Conservation (phyloP, 169 alveolate species). For the Plasmodium gallinaceum region DNA sequence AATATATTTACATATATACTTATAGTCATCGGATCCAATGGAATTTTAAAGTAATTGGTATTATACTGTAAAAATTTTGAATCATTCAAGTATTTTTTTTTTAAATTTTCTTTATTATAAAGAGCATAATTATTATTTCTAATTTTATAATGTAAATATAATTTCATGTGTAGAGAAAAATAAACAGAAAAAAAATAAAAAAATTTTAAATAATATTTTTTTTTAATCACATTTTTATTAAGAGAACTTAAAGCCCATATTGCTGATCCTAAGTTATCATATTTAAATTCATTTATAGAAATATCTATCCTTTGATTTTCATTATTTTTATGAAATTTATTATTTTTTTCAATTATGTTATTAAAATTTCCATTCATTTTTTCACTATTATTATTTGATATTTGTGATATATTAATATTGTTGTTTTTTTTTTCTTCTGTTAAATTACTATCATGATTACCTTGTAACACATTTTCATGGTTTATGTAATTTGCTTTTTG, state of each 20-base stretch:
- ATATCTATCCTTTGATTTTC: neutral
- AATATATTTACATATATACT: slow-evolving; percentile 55
- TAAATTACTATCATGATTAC: neutral
- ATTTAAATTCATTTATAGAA: slow-evolving; percentile 40
- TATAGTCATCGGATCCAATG: slow-evolving; percentile 46
- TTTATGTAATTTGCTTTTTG: slow-evolving; percentile 9
- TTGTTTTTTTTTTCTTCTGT: neutral
- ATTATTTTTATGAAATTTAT: neutral
- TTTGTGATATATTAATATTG: neutral
- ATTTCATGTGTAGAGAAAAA: slow-evolving; percentile 57
- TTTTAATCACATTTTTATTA: slow-evolving; percentile 33
- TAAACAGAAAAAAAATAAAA: slow-evolving; percentile 47
- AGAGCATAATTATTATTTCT: too few species aligned
- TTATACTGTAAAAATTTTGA: slow-evolving; percentile 12
- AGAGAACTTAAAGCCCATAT: slow-evolving; percentile 60
- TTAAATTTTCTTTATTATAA: neutral
- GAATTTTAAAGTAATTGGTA: slow-evolving; percentile 16
- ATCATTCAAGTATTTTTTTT: neutral
- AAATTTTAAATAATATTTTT: slow-evolving; percentile 39
- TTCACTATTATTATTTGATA: neutral
- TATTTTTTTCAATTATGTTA: neutral
- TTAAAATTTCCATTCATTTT: neutral
- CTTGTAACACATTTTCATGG: neutral
- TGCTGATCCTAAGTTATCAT: slow-evolving; percentile 60
- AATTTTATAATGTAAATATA: slow-evolving; percentile 9